Base-by-base conservation (phyloP, 805 yeast species). In the Zygosaccharomyces kombuchaensis region DNA sequence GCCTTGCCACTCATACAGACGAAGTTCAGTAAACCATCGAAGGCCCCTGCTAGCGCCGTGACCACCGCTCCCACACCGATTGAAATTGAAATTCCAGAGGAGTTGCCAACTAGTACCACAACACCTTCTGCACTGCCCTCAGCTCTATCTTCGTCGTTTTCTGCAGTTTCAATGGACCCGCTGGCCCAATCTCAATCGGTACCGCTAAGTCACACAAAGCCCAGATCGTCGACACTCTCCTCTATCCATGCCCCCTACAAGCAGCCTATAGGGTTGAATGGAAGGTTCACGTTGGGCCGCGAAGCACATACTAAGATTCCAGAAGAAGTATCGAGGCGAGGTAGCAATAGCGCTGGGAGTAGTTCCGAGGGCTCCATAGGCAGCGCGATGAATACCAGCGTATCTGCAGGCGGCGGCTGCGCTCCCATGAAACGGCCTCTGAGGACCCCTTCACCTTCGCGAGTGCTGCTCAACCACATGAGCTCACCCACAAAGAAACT, bases 61-160 rank as follows among this genome's bases (percentile, higher is more conserved):
- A 67, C 70, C 5, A 38, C 78, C 32, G 69, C 70, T 13, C 74
- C 77, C 8, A 76, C 84, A 0, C 84, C 87, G 1, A 72, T 83
- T 2, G 76, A 76, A 48, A 77, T 76, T 48, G 90, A 84, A 59
- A 85, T 84, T 34, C 91, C 91, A 1, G 69, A 65, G 49, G 70
- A 66, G 37, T 45, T 66, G 27, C 70, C 70, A 9, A 53, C 54
- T 1, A 58, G 57, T 14, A 37, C 61, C 2, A 38, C 54, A 9
- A 40, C 56, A 2, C 50, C 53, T 9, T 47, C 50, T n/a, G 44
- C 58, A 1, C 40, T 55, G 71, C 44, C 69, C 68, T 47, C 68
- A 7, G 38, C 37, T 5, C n/a, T 68, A 37, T 66, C 72, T 9
- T 69, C 72, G 10, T 67, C 72, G 7, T 63, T 71, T 4, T 57